Conservation (phyloP, 176 grass and related monocot species). For the Juncus effusus region DNA sequence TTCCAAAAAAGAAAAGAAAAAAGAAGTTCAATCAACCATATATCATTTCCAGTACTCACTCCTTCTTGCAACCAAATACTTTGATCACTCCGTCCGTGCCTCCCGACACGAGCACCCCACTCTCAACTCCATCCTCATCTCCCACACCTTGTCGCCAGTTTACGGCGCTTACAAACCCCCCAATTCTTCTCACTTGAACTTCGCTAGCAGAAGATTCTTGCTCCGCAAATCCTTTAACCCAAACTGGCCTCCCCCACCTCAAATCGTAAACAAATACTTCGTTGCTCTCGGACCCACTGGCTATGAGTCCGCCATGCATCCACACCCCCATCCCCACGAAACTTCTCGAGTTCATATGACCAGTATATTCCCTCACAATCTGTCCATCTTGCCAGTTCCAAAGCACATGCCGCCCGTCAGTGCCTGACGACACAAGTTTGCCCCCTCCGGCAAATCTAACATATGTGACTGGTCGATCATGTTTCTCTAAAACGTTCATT, state of each 20-base stretch:
- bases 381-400: conserved; percentile 50
- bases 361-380: conserved; percentile 67
- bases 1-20: too few relatives aligned
- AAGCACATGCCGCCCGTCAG: conserved; percentile 65
- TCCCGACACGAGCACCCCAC: conserved; percentile 48
- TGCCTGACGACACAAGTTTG: conserved; percentile 63
- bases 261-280: conserved; percentile 96
- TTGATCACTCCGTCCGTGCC: conserved; percentile 55
- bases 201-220: background rate
- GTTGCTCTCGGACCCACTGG: conserved; percentile 76
- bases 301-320: conserved; percentile 49
- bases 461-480: conserved; percentile 68
- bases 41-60: background rate
- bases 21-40: too few relatives aligned
- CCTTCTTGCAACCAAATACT: conserved; percentile 50
- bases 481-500: conserved; percentile 47
- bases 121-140: background rate
- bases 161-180: conserved; percentile 56
- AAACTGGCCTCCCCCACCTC: conserved; percentile 68
- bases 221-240: conserved; percentile 47
- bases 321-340: conserved; percentile 94
- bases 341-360: conserved; percentile 69
- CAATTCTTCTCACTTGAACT: conserved; percentile 13
- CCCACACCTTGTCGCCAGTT: conserved; percentile 43
- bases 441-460: conserved; percentile 48